These are phyloP conservation scores for Pichia cabralensis DNA, from an alignment of 805 yeast genomes.

Conservation along the genomic window DNA sequence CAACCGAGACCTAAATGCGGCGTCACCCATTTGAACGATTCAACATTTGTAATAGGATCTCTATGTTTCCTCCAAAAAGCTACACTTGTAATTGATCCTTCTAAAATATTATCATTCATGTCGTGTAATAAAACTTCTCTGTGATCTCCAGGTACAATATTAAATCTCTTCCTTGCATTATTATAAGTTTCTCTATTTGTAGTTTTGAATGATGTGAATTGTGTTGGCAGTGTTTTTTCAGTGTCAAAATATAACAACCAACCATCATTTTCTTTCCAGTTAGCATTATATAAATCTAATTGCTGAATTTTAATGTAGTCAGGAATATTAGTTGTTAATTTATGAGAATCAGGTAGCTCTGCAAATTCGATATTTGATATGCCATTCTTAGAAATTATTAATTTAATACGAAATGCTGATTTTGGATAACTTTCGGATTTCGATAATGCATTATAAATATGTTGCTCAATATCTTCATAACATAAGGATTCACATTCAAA, in stretches of 20 bases:
- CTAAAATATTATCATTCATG: conserved; percentile 50
- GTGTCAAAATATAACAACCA: conserved; percentile 62
- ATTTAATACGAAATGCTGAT: conserved; percentile 37
- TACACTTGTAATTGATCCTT: conserved; percentile 75
- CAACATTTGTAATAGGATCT: conserved; percentile 20
- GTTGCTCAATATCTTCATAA: conserved; percentile 30
- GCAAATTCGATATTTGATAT: conserved; percentile 25
- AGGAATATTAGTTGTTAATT: conserved; percentile 3
- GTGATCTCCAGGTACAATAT: conserved; percentile 24
- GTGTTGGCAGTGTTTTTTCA: conserved; percentile 44
- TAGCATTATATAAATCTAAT: not conserved
- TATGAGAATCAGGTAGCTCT: conserved; percentile 9
- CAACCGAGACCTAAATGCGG: conserved; percentile 77
- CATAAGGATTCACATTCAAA: conserved; percentile 31
- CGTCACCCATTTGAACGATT: conserved; percentile 56
- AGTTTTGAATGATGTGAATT: conserved; percentile 83
- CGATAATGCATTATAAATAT: conserved; percentile 31
- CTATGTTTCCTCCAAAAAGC: conserved; percentile 41
- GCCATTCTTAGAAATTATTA: conserved; percentile 27
- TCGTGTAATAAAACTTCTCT: conserved; percentile 66
- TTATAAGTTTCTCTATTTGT: conserved; percentile 58
- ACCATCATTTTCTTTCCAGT: conserved; percentile 9
- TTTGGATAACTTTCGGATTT: conserved; percentile 20
- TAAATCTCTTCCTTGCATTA: conserved; percentile 43
- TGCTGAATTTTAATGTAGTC: conserved; percentile 2